phyloP scores from a whole-genome alignment of 306 rosid species.

The Cucumis sativus region DNA sequence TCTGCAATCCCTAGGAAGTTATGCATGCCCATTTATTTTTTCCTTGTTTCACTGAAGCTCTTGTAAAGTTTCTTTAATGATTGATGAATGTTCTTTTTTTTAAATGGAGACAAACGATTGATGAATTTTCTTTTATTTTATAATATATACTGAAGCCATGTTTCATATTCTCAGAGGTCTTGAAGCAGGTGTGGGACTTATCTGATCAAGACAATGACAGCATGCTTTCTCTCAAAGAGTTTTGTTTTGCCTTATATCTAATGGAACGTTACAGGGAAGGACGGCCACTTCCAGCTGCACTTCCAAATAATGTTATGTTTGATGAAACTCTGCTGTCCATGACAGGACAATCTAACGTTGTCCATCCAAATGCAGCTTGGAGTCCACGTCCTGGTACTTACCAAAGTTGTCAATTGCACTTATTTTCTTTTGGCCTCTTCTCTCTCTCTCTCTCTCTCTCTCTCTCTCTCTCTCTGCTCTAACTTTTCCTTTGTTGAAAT shows the following conservation, averaged over 20 bases:
- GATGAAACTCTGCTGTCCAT: constrained; percentile 71
- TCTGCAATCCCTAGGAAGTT: background rate
- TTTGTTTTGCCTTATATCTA: constrained; percentile 84
- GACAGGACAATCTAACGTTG: constrained; percentile 59
- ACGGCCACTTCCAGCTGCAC: constrained; percentile 61
- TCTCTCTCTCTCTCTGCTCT: background rate
- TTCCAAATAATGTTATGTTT: constrained; percentile 54
- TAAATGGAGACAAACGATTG: background rate
- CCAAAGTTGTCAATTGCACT: constrained; percentile 4
- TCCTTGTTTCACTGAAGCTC: background rate
- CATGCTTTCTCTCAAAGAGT: constrained; percentile 94
- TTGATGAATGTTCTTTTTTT: constrained; percentile 1
- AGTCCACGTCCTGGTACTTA: constrained; percentile 40
- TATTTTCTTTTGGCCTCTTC: background rate
- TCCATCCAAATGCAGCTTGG: constrained; percentile 63
- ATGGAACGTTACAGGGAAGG: constrained; percentile 96
- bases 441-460: background rate
- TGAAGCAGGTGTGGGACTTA: constrained; percentile 95
- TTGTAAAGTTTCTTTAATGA: background rate
- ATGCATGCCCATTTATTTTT: background rate
- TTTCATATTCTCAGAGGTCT: constrained; percentile 57
- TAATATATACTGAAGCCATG: constrained; percentile 9
- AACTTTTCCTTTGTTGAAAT: constrained; percentile 1
- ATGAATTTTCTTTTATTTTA: constrained; percentile 4
- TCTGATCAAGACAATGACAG: constrained; percentile 97